Conservation (phyloP, 208 protist species). For the Trypanosoma rangeli region DNA sequence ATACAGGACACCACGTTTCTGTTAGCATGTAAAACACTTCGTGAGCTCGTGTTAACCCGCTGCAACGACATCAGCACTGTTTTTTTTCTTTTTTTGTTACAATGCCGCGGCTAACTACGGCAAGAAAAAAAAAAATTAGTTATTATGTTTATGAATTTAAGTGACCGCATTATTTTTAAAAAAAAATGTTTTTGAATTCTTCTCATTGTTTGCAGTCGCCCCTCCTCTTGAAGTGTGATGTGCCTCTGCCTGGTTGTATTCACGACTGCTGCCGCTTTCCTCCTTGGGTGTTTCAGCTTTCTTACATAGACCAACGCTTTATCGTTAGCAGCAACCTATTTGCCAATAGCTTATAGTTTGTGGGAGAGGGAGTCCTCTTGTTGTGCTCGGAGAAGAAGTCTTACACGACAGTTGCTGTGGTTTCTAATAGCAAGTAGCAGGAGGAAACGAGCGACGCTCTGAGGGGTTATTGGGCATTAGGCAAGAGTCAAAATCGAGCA, state of each 20-base stretch:
- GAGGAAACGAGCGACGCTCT: not conserved
- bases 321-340: not conserved
- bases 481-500: not conserved
- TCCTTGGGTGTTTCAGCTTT: not conserved
- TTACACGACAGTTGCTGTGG: too few relatives aligned
- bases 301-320: not conserved
- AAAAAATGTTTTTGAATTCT: not conserved
- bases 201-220: not conserved
- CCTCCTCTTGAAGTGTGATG: not conserved
- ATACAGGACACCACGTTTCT: constrained; percentile 41
- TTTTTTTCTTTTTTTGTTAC: not conserved
- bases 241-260: not conserved
- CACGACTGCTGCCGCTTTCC: not conserved
- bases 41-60: constrained; percentile 43
- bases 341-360: not conserved
- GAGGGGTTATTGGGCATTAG: too few relatives aligned
- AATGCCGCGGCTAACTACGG: not conserved
- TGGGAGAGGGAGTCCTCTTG: not conserved
- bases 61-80: constrained; percentile 53
- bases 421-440: not conserved
- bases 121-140: not conserved
- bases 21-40: constrained; percentile 36
- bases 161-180: too few relatives aligned
- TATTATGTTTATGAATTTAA: too few relatives aligned
- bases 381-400: not conserved